These are phyloP conservation scores for Torrubiella hemipterigena DNA, from an alignment of 2,329 filamentous ascomycete genomes.

Conservation along the genomic window DNA sequence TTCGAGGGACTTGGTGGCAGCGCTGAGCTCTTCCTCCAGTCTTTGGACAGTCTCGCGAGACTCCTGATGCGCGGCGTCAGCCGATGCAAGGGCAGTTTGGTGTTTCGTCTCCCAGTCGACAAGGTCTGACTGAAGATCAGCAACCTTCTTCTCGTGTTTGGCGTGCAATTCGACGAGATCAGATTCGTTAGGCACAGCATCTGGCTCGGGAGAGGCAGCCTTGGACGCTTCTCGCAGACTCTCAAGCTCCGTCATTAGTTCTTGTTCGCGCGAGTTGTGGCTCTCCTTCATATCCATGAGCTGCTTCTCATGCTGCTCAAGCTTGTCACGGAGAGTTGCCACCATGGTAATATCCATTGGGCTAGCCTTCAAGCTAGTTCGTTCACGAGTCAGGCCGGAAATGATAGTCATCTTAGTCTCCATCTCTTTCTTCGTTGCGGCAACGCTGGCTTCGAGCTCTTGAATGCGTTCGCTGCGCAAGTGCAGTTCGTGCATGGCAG, in stretches of 20 bases:
- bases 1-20: slow-evolving; percentile 39
- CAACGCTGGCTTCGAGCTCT: slow-evolving; percentile 74
- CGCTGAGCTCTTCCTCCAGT: slow-evolving; percentile 49
- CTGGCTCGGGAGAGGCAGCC: slow-evolving; percentile 12
- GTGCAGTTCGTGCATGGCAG: slow-evolving; percentile 87
- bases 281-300: slow-evolving; percentile 61
- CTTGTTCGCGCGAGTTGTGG: slow-evolving; percentile 62
- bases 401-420: slow-evolving; percentile 95
- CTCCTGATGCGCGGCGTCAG: slow-evolving; percentile 60
- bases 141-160: slow-evolving; percentile 44
- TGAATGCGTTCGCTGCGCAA: slow-evolving; percentile 79
- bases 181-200: slow-evolving; percentile 16
- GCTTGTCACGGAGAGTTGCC: slow-evolving; percentile 73
- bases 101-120: slow-evolving; percentile 68
- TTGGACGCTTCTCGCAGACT: slow-evolving; percentile 47
- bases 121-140: slow-evolving; percentile 59
- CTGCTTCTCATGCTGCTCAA: slow-evolving; percentile 75
- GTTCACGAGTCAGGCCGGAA: slow-evolving; percentile 81
- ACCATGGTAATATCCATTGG: slow-evolving; percentile 89
- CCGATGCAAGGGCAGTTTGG: slow-evolving; percentile 52
- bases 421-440: slow-evolving; percentile 85
- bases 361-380: slow-evolving; percentile 73
- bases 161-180: slow-evolving; percentile 12
- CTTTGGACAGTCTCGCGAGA: slow-evolving; percentile 62
- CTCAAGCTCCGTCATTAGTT: slow-evolving; percentile 61